These are phyloP conservation scores for Vicia sativa DNA, from an alignment of 306 rosid genomes.

Conservation along the genomic window DNA sequence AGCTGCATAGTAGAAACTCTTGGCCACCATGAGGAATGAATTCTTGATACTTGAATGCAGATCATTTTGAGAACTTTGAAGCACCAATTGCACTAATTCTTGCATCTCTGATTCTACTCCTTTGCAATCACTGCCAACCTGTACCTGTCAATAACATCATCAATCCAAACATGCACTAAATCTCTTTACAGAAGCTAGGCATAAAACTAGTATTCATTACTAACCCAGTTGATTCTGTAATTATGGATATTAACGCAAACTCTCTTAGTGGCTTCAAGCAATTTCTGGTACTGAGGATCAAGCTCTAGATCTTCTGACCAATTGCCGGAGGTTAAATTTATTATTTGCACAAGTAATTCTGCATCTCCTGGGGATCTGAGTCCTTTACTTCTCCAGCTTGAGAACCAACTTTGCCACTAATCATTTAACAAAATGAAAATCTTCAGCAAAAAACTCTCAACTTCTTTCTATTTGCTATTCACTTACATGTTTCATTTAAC, in stretches of 20 bases:
- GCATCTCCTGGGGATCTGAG: slow-evolving; percentile 53
- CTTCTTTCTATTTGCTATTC: background rate
- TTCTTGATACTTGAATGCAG: slow-evolving; percentile 54
- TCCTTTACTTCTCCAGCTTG: slow-evolving; percentile 66
- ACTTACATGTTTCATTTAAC: slow-evolving; percentile 1
- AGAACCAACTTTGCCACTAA: slow-evolving; percentile 77
- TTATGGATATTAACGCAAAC: slow-evolving; percentile 53
- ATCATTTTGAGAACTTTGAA: slow-evolving; percentile 51
- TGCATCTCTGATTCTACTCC: slow-evolving; percentile 75
- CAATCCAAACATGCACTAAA: too few relatives aligned
- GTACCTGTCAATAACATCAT: slow-evolving; percentile 42
- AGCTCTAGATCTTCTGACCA: slow-evolving; percentile 48
- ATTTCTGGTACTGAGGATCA: slow-evolving; percentile 46
- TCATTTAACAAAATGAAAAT: background rate
- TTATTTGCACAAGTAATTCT: slow-evolving; percentile 56
- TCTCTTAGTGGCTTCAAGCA: slow-evolving; percentile 56
- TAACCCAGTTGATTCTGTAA: slow-evolving; percentile 56
- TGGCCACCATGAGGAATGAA: slow-evolving; percentile 63
- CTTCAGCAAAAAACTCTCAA: background rate
- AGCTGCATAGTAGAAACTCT: slow-evolving; percentile 66
- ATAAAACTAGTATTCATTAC: slow-evolving; percentile 1
- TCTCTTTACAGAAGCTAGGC: too few relatives aligned
- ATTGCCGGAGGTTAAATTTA: slow-evolving; percentile 59
- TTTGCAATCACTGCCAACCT: slow-evolving; percentile 16
- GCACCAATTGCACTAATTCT: slow-evolving; percentile 60